Base-by-base conservation (phyloP, 2,329 filamentous ascomycete species). In the Diaporthe citrichinensis region DNA sequence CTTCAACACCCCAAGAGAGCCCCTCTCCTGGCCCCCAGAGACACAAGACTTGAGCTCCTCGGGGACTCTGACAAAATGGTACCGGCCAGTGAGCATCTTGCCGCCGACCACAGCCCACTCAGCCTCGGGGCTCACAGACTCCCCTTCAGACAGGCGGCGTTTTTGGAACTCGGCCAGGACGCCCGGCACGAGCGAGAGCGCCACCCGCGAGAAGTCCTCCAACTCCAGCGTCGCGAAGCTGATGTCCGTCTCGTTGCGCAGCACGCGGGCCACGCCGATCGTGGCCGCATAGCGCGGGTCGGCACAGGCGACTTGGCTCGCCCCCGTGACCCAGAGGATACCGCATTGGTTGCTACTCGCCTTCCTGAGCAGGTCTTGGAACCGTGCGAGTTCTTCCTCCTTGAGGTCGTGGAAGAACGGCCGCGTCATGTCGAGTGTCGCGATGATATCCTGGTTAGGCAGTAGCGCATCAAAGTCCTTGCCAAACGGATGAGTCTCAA, bases 291-390 rank as follows among this genome's bases (percentile, higher is more conserved):
- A 82, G 17, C 76, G 58, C 0, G 83, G 83, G 39, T 82, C 78
- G 6, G 34, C 15, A 61, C 81, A 83, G 0, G 72, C 39, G 1
- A 81, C 73, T 39, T 84, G 81, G 7, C 76, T 76, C 1, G 79
- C 77, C 2, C 79, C 78, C 2, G 83, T 84, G 10, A 84, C 62
- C 83, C 83, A 85, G 8, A 84, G 75, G 31, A 83, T 58, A 6
- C 76, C 71, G n/a, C 41, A n/a, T 46, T 65, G 23, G 17, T 20
- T 36, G 23, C 25, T 46, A 4, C 20, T 39, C 14, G 23, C 49
- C 34, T 44, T 39, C 1, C 23, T 41, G 36, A 61, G 14, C 23
- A 62, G 57, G 44, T 58, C 25, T 14, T 62, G 71, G 46, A 73
- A 65, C 15, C n/a, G 34, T 2, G 23, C 17, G 4, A 73, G 34